phyloP scores from a whole-genome alignment of 257 asterid genomes.

The Penstemon barbatus region DNA sequence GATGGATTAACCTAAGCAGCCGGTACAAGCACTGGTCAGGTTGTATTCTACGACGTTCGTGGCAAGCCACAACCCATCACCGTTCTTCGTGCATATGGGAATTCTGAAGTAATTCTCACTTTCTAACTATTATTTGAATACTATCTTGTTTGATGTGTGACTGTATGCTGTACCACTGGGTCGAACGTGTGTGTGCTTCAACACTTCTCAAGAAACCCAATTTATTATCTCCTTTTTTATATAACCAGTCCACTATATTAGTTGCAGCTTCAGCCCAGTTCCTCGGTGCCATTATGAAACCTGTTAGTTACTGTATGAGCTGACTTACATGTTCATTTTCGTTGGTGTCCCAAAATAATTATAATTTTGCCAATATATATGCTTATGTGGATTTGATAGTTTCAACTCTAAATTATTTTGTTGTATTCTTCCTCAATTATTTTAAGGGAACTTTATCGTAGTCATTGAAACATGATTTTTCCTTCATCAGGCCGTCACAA shows the following conservation, averaged over 20 bases:
- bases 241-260: background rate
- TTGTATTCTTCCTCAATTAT: conserved; percentile 19
- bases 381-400: background rate
- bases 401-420: background rate
- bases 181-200: conserved; percentile 23
- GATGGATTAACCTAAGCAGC: conserved; percentile 93
- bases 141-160: conserved; percentile 26
- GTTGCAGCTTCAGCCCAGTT: conserved; percentile 21
- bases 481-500: conserved; percentile 76
- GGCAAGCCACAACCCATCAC: conserved; percentile 94
- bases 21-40: conserved; percentile 91
- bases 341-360: background rate
- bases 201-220: background rate
- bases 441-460: conserved; percentile 18
- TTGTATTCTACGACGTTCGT: conserved; percentile 87
- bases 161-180: conserved; percentile 3
- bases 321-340: background rate
- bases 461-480: conserved; percentile 31
- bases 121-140: conserved; percentile 26
- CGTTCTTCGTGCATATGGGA: conserved; percentile 87
- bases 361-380: background rate
- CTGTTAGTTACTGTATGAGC: conserved; percentile 11
- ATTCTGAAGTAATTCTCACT: conserved; percentile 62
- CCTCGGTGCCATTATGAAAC: conserved; percentile 17
- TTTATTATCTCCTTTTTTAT: background rate